Conservation (phyloP, 2,329 filamentous ascomycete genomes). For the Didymella glomerata region DNA sequence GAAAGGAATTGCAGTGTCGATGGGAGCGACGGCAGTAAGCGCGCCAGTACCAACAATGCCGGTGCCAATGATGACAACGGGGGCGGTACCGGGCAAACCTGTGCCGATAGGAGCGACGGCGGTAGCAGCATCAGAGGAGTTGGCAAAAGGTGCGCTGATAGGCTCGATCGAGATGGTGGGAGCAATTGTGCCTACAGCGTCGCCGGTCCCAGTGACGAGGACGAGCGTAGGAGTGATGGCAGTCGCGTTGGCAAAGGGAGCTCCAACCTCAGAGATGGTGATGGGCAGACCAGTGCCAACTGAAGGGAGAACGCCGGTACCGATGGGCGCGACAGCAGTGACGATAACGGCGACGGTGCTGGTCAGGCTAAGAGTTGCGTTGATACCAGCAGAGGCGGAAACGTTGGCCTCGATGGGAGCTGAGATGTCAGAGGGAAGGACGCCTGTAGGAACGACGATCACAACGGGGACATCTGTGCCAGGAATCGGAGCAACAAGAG, state of each 20-base stretch:
- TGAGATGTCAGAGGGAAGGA: constrained; percentile 6
- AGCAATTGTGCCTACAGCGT: constrained; percentile 6
- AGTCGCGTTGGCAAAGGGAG: constrained; percentile 19
- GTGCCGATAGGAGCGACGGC: constrained; percentile 6
- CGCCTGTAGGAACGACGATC: constrained; percentile 3
- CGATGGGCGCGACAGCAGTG: constrained; percentile 14
- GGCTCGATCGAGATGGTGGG: constrained; percentile 10
- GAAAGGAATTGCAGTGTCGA: constrained; percentile 14
- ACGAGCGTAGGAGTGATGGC: constrained; percentile 17
- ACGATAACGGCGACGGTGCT: constrained; percentile 15
- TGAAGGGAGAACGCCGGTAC: constrained; percentile 8
- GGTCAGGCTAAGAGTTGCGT: constrained; percentile 15
- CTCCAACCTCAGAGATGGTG: constrained; percentile 7
- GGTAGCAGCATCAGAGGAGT: constrained; percentile 7
- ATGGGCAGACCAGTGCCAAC: constrained; percentile 20
- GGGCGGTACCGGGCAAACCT: constrained; percentile 4
- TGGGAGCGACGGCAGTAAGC: constrained; percentile 4
- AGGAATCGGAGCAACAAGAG: constrained; percentile 4
- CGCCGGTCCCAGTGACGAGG: constrained; percentile 18
- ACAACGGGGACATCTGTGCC: constrained; percentile 7
- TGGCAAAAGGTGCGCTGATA: constrained; percentile 6
- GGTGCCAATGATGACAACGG: constrained; percentile 1
- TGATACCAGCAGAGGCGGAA: constrained; percentile 5
- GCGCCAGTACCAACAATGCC: constrained; percentile 4
- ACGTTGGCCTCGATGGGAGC: constrained; percentile 5